Evolutionary conservation across 371 early-diverging fungal species (phyloP).

Genomic region (Capniomyces stellatus): DNA sequence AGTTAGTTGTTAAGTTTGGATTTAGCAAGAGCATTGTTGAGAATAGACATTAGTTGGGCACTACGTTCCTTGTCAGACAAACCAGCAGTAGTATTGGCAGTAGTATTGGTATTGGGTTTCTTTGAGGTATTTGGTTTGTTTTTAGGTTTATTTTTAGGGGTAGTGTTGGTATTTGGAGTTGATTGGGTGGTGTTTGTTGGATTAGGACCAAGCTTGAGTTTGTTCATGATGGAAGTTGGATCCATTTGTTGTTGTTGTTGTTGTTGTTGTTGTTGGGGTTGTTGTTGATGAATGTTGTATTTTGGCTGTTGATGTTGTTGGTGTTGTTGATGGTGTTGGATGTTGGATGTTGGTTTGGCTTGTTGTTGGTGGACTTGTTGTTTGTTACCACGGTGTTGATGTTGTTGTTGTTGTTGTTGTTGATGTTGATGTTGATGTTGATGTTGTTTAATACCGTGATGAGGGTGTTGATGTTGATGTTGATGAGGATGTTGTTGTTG

Average conservation of each 20-base stretch:
- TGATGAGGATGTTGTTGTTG: not conserved
- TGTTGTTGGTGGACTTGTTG: too few species aligned
- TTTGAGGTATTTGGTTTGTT: not conserved
- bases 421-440: too few species aligned
- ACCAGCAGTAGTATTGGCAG: not conserved
- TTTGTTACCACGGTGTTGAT: too few species aligned
- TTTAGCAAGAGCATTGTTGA: too few species aligned
- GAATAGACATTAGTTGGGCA: too few species aligned
- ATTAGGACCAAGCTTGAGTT: not conserved
- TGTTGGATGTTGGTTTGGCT: too few species aligned
- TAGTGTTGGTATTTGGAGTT: not conserved
- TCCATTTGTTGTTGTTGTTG: not conserved
- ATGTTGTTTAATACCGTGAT: too few species aligned
- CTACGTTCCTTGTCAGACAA: too few species aligned
- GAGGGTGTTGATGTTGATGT: not conserved
- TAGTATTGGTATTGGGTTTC: not conserved
- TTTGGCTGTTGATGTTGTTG: slow-evolving; percentile 2
- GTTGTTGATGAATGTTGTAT: not conserved
- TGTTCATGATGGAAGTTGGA: not conserved
- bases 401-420: too few species aligned
- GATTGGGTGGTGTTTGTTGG: not conserved
- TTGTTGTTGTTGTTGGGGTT: not conserved
- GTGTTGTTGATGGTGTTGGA: not conserved
- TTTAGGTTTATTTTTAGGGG: not conserved
- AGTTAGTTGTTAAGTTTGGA: too few species aligned